These are phyloP conservation scores for Cystobasidiopsis lactophilus DNA, from an alignment of 768 basidiomycete genomes.

Conservation along the genomic window DNA sequence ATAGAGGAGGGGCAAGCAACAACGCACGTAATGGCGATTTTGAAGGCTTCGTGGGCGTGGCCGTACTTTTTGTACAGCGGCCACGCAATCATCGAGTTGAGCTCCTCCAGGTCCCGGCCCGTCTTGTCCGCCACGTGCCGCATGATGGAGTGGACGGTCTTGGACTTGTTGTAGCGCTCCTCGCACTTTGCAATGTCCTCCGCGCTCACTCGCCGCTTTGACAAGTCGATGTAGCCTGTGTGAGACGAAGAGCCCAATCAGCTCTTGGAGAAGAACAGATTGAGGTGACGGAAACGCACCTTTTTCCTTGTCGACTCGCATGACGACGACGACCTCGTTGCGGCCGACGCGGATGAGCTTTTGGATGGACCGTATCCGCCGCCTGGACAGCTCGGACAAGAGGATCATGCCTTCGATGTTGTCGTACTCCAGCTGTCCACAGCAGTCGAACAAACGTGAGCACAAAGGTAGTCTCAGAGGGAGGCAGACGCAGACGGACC, in stretches of 20 bases:
- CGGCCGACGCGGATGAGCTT: constrained; percentile 92
- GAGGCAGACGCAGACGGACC: constrained; percentile 28
- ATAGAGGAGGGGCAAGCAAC: neutral
- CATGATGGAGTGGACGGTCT: constrained; percentile 49
- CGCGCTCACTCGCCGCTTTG: constrained; percentile 89
- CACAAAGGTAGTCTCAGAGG: too few species aligned
- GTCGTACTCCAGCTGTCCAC: constrained; percentile 74
- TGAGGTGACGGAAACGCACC: constrained; percentile 31
- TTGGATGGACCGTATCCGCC: constrained; percentile 91
- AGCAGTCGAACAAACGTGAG: neutral
- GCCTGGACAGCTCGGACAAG: constrained; percentile 85
- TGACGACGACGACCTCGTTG: constrained; percentile 94
- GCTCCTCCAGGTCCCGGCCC: constrained; percentile 38
- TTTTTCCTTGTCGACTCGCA: constrained; percentile 97
- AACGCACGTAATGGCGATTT: constrained; percentile 70
- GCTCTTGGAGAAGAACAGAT: neutral
- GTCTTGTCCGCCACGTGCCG: constrained; percentile 28
- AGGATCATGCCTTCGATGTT: constrained; percentile 99
- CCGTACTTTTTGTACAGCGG: constrained; percentile 78
- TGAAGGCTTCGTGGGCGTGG: constrained; percentile 94
- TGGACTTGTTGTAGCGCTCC: constrained; percentile 93
- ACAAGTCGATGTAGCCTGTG: constrained; percentile 90
- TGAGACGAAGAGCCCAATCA: too few species aligned
- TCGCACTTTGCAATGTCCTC: constrained; percentile 99
- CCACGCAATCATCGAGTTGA: constrained; percentile 85